Base-by-base conservation (phyloP, 495 filamentous ascomycete species). In the Monascus purpureus region DNA sequence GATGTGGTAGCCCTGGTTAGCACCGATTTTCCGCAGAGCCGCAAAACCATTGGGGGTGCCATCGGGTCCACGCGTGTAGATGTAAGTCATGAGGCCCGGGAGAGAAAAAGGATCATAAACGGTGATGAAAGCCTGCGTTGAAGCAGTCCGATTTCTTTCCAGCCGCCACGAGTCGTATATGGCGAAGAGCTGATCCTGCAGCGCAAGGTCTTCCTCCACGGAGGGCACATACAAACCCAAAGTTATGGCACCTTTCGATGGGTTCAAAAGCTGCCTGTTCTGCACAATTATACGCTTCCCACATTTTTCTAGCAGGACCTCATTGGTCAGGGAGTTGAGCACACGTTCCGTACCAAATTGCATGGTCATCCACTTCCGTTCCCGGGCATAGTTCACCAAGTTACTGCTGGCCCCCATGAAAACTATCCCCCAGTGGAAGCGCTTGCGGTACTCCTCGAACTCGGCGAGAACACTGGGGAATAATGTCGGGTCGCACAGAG, bases 91-190 rank as follows among this genome's bases (percentile, higher is more conserved):
- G 0, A 62, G 44, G 3, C 39, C 31, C 1, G 61, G 49, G 2
- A 59, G 34, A n/a, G 50, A 43, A 29, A 65, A 63, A 1, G 53
- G 61, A 23, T 63, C 46, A 35, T 63, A 65, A 1, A 55, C 49
- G 1, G 61, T 65, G 32, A 63, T 60, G 28, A 55, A 65, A 2
- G 58, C 52, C 20, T 61, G 59, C 0, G 54, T 40, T 2, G 34
- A 36, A 2, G 37, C 31, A 11, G 35, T 18, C 5, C 28, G 8
- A 27, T 60, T 63, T 13, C 57, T 50, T 8, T 49, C 40, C 0
- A 40, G 29, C 16, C 59, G 47, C 61, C 61, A 65, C 6, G 44
- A 38, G 14, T 62, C 45, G 33, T 65, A 65, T 7, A 65, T 42
- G 2, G 41, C 36, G 13, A 47, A 36, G 6, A 63, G 40, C 2